These are phyloP conservation scores for Pleurotus eryngii DNA, from an alignment of 768 basidiomycete genomes.

Conservation along the genomic window DNA sequence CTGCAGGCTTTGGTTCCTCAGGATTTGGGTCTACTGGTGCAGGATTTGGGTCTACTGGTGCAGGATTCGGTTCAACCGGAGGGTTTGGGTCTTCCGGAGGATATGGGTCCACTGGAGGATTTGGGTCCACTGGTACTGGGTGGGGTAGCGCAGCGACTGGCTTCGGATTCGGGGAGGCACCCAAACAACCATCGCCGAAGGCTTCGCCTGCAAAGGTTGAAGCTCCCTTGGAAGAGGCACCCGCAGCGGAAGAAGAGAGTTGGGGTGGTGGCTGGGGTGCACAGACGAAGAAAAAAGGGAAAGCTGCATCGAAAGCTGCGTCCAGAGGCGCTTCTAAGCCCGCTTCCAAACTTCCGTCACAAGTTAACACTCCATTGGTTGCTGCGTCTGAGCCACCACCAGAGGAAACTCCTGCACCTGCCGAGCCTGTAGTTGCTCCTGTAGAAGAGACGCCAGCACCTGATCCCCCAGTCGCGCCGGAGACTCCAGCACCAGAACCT, in stretches of 20 bases:
- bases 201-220: neutral
- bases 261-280: neutral
- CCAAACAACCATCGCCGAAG: neutral
- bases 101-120: no score
- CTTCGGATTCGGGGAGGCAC: neutral
- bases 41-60: no score
- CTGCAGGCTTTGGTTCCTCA: no score
- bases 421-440: neutral
- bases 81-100: no score
- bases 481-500: neutral
- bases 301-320: neutral
- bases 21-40: neutral
- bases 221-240: neutral
- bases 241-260: neutral
- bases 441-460: neutral
- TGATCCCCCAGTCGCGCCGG: neutral
- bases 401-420: neutral
- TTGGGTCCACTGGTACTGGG: neutral
- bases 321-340: conserved; percentile 1
- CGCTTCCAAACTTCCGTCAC: neutral
- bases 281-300: neutral
- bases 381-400: neutral
- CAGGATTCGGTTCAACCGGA: no score
- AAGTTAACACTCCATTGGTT: neutral
- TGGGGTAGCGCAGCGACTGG: neutral